A percentile compares a stretch with the other conserved stretches of the same genome.
These are phyloP conservation scores for Porcisia deanei DNA, from an alignment of 208 protist genomes.

Conservation along the genomic window DNA sequence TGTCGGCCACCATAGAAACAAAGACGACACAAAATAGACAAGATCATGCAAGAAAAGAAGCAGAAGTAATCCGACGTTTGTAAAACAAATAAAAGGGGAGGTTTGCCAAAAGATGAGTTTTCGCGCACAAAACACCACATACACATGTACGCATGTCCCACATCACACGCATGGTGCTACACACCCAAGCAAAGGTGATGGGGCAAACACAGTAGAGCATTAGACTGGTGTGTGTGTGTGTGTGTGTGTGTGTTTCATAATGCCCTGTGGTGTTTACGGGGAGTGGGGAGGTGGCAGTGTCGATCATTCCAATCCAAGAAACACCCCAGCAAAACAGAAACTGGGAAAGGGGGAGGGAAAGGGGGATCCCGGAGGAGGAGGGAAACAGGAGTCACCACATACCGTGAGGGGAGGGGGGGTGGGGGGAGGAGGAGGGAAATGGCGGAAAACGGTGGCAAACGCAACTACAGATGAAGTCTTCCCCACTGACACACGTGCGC, in stretches of 20 bases:
- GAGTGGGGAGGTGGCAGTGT: neutral
- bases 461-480: neutral
- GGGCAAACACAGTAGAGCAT: neutral
- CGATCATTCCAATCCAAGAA: neutral
- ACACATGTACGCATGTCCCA: too few species aligned
- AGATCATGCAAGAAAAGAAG: constrained; percentile 6
- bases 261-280: neutral
- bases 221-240: neutral
- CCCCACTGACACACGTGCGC: neutral
- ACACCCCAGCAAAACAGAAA: neutral
- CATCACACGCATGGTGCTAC: too few species aligned
- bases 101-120: too few species aligned
- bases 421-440: neutral
- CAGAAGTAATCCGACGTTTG: neutral
- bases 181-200: neutral
- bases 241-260: neutral
- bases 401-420: neutral
- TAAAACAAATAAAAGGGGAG: neutral
- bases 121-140: too few species aligned
- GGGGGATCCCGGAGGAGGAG: neutral
- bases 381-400: neutral
- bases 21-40: neutral
- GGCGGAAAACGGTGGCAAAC: neutral
- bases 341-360: neutral
- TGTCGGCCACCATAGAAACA: constrained; percentile 2